Evolutionary conservation across 257 asterid genomes (phyloP).

Genomic region (Phtheirospermum japonicum): DNA sequence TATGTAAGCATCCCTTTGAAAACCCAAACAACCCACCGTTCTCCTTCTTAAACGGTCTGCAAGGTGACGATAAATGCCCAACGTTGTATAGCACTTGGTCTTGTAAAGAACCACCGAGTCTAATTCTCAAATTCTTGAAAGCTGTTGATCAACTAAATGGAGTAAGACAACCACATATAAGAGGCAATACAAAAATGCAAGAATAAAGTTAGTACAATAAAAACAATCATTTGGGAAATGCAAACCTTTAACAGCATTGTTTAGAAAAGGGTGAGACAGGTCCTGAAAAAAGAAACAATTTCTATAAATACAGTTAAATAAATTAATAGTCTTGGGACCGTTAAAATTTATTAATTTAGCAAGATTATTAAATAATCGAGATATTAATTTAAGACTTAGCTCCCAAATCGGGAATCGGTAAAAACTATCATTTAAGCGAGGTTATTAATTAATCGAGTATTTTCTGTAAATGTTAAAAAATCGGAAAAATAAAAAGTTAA

Average conservation of each 20-base stretch:
- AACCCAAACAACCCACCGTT: conserved; percentile 83
- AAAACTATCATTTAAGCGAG: too few species aligned
- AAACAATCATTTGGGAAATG: conserved; percentile 2
- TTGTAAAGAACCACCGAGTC: conserved; percentile 97
- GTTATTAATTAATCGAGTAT: too few species aligned
- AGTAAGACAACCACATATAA: conserved; percentile 3
- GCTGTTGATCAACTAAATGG: conserved; percentile 44
- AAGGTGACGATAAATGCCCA: conserved; percentile 51
- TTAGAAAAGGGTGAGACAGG: conserved; percentile 70
- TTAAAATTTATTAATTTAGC: too few species aligned
- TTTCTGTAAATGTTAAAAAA: not conserved
- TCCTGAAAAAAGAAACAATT: conserved; percentile 49
- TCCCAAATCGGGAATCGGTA: too few species aligned
- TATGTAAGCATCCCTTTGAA: conserved; percentile 77
- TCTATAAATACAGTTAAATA: not conserved
- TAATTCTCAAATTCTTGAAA: conserved; percentile 71
- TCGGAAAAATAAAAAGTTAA: not conserved
- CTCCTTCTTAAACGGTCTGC: conserved; percentile 57
- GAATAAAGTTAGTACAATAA: not conserved
- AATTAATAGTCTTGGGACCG: not conserved
- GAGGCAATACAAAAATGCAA: not conserved
- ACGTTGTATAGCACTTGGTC: conserved; percentile 76
- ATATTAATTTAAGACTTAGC: too few species aligned
- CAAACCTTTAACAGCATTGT: conserved; percentile 77
- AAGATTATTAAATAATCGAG: too few species aligned